These are phyloP conservation scores for Ilex asprella DNA, from an alignment of 257 asterid genomes.

Conservation along the genomic window DNA sequence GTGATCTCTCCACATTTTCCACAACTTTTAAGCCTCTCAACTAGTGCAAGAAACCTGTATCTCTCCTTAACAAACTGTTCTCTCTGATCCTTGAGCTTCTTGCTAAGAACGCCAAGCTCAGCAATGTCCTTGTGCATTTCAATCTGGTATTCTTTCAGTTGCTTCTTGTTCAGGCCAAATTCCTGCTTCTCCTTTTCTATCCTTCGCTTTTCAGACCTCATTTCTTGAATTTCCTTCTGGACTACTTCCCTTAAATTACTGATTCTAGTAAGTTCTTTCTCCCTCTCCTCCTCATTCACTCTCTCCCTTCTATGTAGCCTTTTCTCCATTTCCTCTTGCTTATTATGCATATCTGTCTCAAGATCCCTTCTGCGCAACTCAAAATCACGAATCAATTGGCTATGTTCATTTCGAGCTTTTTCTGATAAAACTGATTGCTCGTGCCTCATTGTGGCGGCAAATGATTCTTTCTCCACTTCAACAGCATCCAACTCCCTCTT, in stretches of 20 bases:
- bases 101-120: conserved; percentile 3
- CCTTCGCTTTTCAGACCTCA: conserved; percentile 2
- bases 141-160: neutral
- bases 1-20: neutral
- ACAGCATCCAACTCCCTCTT: conserved; percentile 1
- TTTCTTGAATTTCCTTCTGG: neutral
- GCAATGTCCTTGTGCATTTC: conserved; percentile 3
- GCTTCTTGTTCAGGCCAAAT: neutral
- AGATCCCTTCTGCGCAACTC: neutral
- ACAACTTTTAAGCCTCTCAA: neutral
- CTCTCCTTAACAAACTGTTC: conserved; percentile 2
- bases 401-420: conserved; percentile 1
- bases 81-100: neutral
- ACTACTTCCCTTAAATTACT: neutral
- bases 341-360: neutral
- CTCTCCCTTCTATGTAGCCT: neutral
- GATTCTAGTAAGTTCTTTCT: neutral
- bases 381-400: conserved; percentile 1
- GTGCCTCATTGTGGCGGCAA: neutral
- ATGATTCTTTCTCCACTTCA: neutral
- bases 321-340: conserved; percentile 1
- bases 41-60: neutral
- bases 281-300: neutral
- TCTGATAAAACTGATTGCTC: neutral
- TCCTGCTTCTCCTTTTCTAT: conserved; percentile 1